Base-by-base conservation (phyloP, 345 rosid genomes). In the Salix dunnii region DNA sequence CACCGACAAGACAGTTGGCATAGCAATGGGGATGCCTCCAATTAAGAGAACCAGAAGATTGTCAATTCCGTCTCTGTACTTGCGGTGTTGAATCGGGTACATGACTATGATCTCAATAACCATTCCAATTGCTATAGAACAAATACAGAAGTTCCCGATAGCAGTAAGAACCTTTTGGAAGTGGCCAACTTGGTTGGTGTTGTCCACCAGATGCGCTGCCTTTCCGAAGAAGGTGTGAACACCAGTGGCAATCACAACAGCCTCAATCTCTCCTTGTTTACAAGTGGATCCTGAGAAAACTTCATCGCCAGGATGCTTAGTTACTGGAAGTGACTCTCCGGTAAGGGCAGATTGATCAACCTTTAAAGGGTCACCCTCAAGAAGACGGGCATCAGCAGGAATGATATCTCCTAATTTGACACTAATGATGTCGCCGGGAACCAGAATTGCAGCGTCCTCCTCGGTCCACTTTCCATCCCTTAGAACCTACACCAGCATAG, bases 171-270 rank as follows among this genome's bases (percentile, higher is more conserved):
- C 82, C 69, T 53, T 74, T 42, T 79, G 87, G 75, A 84, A 84
- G 74, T 84, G 87, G 6, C 87, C 87, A n/a, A 76, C 81, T 40
- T 84, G 77, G 68, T 84, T 81, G 80, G 84, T 84, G 84, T 84
- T 84, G 40, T 84, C 87, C 27, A 84, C 87, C 11, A 84, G 84
- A 73, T 84, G 84, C 40, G 87, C 87, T 27, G 87, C 87, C 76
- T 84, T 84, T 33, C 87, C 87, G 9, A 84, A 84, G 77, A 84
- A 84, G 70, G 87, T 84, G 74, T 84, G 87, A 17, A 84, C 84
- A 6, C 84, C 87, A 16, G 87, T 84, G 33, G 87, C 87, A 30
- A 84, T 84, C 66, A 84, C 84, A 11, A 84, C 76, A 40, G 82
- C 87, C 78, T 84, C 87, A 30, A 84, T 61, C 70, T 84, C 87